Evolutionary conservation across 345 rosid genomes (phyloP).

Genomic region (Anastatica hierochuntica): DNA sequence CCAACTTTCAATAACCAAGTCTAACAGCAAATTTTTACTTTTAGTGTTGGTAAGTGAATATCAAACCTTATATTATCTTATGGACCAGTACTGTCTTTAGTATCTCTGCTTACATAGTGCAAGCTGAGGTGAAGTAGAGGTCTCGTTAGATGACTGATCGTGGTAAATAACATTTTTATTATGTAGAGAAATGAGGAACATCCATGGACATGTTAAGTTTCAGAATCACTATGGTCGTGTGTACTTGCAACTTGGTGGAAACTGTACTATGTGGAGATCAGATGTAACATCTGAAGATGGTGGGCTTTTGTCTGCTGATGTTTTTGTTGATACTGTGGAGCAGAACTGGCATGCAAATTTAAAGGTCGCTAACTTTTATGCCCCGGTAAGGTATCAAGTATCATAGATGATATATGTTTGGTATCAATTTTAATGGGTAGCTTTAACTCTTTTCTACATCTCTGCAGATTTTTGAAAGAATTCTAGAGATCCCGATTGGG

Average conservation of each 20-base stretch:
- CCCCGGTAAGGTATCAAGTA: constrained; percentile 54
- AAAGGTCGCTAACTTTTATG: constrained; percentile 72
- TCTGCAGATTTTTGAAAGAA: constrained; percentile 81
- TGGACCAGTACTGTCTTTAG: neutral
- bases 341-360: constrained; percentile 93
- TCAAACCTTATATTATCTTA: neutral
- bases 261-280: constrained; percentile 85
- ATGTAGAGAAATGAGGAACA: constrained; percentile 80
- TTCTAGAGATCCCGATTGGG: constrained; percentile 74
- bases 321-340: constrained; percentile 71
- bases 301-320: constrained; percentile 87
- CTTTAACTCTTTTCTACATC: constrained; percentile 11
- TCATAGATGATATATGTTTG: neutral
- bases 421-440: constrained; percentile 11
- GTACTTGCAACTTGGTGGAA: constrained; percentile 76
- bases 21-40: neutral
- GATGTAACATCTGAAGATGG: constrained; percentile 69
- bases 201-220: constrained; percentile 72
- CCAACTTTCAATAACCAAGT: neutral
- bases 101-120: neutral
- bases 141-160: constrained; percentile 16
- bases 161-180: constrained; percentile 14
- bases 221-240: constrained; percentile 78
- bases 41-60: constrained; percentile 3
- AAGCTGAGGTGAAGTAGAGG: neutral